Percentiles rank a stretch among this genome's conserved stretches.
Conservation (phyloP, 495 filamentous ascomycete genomes). For the Podospora pseudocomata region DNA sequence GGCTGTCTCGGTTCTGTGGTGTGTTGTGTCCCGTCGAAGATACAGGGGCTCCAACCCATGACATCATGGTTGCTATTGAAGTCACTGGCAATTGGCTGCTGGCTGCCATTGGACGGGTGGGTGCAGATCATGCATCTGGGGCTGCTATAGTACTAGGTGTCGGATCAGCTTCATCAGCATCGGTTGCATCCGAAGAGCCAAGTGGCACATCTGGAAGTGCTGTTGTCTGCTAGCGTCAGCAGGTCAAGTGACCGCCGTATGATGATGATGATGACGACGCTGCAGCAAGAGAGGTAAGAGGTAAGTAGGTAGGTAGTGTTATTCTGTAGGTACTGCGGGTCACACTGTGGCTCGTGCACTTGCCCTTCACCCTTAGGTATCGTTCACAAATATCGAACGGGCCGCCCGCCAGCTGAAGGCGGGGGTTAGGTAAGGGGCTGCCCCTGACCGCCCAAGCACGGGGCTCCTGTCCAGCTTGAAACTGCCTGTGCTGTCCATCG, state of each 20-base stretch:
- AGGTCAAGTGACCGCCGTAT: background rate
- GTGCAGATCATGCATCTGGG: background rate
- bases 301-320: too few relatives aligned
- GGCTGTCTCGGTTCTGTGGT: background rate
- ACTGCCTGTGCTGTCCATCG: too few relatives aligned
- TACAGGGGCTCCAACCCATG: background rate
- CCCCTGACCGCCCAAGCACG: too few relatives aligned
- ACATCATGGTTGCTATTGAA: background rate
- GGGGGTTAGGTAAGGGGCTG: too few relatives aligned
- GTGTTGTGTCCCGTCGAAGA: background rate
- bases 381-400: too few relatives aligned
- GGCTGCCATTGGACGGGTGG: background rate
- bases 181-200: background rate
- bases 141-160: background rate
- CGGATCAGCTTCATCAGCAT: background rate
- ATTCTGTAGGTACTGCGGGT: too few relatives aligned
- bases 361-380: too few relatives aligned
- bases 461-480: too few relatives aligned
- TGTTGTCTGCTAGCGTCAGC: background rate
- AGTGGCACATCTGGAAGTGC: background rate
- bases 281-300: too few relatives aligned
- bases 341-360: too few relatives aligned
- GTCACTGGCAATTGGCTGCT: constrained; percentile 1
- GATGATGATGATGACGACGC: background rate
- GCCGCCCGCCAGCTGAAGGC: too few relatives aligned